Percentiles rank a stretch among this genome's conserved stretches.
Conservation (phyloP, 176 grass and related monocot species). For the Hyparrhenia diplandra region DNA sequence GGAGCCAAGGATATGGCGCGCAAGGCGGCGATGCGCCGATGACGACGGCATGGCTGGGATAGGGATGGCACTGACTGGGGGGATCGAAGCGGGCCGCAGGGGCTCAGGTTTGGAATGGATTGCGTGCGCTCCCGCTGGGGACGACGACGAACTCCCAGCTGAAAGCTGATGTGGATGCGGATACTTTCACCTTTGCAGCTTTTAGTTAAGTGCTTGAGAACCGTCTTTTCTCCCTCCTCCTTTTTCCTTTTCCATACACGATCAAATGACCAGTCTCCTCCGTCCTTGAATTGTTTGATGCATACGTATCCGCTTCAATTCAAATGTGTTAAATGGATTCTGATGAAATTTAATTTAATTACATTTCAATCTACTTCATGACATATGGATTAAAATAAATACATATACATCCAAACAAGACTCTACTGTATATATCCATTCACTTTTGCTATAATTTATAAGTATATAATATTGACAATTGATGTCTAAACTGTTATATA, state of each 20-base stretch:
- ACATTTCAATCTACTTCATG: no score
- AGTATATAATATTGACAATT: not conserved
- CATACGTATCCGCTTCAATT: no score
- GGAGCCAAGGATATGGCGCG: conserved; percentile 11
- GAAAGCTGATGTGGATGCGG: not conserved
- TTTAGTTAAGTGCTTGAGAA: not conserved
- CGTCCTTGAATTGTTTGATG: no score
- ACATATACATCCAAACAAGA: no score
- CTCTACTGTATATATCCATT: no score
- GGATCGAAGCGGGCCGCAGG: not conserved
- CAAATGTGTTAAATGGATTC: no score
- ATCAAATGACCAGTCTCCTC: no score
- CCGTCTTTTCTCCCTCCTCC: no score
- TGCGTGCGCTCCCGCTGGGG: not conserved
- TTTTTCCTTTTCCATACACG: no score
- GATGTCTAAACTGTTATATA: not conserved
- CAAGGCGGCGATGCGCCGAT: conserved; percentile 13
- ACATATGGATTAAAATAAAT: no score
- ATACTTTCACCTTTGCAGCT: not conserved
- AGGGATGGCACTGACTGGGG: conserved; percentile 4
- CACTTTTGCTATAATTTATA: not conserved
- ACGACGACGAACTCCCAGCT: conserved; percentile 32
- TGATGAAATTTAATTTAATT: no score
- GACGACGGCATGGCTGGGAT: conserved; percentile 27
- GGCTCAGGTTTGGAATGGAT: conserved; percentile 3